These are phyloP conservation scores for Neoascochyta sp. DNA, from an alignment of 2,329 filamentous ascomycete genomes.

Conservation along the genomic window DNA sequence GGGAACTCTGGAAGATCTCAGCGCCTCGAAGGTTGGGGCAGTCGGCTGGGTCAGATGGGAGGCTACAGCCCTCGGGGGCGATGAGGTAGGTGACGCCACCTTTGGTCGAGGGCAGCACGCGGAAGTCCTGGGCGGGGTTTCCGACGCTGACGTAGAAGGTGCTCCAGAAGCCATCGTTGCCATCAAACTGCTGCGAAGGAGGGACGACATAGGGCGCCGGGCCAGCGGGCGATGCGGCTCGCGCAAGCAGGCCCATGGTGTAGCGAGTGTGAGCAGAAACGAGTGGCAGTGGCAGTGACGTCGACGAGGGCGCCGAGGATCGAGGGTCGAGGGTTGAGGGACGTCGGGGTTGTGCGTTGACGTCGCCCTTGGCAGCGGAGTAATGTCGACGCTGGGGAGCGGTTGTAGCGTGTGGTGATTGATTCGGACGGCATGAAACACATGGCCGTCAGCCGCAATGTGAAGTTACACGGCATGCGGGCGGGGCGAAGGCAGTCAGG, in stretches of 20 bases:
- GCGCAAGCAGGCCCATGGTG: neutral
- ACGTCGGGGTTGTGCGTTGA: too few species aligned
- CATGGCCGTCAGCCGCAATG: too few species aligned
- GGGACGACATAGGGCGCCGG: conserved; percentile 31
- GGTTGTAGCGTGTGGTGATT: too few species aligned
- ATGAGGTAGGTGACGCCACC: conserved; percentile 30
- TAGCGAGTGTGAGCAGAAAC: conserved; percentile 2
- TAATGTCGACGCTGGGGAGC: too few species aligned
- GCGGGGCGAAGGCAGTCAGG: too few species aligned
- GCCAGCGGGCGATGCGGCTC: conserved; percentile 15
- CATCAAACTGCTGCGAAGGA: conserved; percentile 36
- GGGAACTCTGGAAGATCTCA: conserved; percentile 26
- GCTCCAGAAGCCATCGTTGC: conserved; percentile 43
- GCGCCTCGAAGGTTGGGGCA: conserved; percentile 31
- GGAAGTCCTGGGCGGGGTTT: conserved; percentile 39
- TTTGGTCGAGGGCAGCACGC: conserved; percentile 36
- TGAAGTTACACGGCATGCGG: too few species aligned
- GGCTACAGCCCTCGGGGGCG: conserved; percentile 35
- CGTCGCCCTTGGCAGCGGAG: too few species aligned
- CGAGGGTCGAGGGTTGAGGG: too few species aligned
- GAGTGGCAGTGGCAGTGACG: neutral
- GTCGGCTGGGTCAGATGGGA: conserved; percentile 22
- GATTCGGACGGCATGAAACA: too few species aligned
- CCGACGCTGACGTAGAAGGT: conserved; percentile 42
- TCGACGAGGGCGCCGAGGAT: too few species aligned